Conservation (phyloP, 441 rosid genomes). For the Lagerstroemia fauriei region DNA sequence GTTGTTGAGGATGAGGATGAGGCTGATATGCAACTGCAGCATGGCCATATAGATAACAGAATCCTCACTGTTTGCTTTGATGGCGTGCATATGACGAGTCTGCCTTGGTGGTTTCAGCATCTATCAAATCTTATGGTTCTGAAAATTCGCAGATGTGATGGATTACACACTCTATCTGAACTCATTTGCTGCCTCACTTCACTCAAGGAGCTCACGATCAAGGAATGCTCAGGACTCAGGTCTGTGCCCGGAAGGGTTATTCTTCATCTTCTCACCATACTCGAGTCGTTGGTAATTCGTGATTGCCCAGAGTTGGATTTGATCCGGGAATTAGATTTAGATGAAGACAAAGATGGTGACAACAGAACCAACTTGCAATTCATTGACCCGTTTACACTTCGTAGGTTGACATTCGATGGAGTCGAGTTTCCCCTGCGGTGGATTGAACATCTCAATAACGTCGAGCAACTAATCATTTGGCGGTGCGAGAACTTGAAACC, state of each 20-base stretch:
- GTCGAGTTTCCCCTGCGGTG: background rate
- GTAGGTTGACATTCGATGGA: background rate
- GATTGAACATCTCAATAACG: background rate
- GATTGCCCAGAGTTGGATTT: background rate
- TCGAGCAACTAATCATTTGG: no score
- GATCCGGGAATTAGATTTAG: background rate
- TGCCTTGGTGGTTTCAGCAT: background rate
- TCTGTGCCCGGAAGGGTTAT: background rate
- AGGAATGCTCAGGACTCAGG: background rate
- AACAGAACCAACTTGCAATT: background rate
- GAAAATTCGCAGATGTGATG: background rate
- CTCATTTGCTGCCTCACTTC: background rate
- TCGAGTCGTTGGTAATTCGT: background rate
- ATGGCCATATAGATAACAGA: background rate
- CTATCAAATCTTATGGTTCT: background rate
- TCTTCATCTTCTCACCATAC: constrained; percentile 7
- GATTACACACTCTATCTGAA: constrained; percentile 3
- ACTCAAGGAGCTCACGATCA: constrained; percentile 4
- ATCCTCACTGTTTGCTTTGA: background rate
- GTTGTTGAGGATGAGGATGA: background rate
- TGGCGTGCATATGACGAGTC: background rate
- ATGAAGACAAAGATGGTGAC: background rate
- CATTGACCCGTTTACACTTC: background rate
- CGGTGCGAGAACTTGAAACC: constrained; percentile 2
- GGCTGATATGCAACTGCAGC: background rate